Evolutionary conservation across 345 rosid species (phyloP).

Genomic region (Acer yangbiense): DNA sequence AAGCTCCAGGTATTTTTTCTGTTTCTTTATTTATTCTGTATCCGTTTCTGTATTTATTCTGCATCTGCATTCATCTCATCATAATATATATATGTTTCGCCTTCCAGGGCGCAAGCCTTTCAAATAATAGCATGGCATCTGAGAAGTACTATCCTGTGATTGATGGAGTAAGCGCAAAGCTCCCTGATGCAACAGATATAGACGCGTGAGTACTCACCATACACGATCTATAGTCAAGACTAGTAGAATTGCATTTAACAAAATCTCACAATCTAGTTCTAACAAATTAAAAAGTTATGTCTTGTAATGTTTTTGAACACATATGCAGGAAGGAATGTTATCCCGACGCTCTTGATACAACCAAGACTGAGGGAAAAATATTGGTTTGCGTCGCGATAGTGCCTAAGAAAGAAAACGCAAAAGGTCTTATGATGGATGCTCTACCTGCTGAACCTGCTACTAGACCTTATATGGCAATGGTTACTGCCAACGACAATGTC

Average conservation of each 20-base stretch:
- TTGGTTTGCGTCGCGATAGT: constrained; percentile 35
- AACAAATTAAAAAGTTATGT: too few relatives aligned
- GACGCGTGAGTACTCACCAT: constrained; percentile 22
- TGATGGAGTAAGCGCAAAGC: not conserved
- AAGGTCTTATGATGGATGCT: constrained; percentile 6
- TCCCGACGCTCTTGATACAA: too few relatives aligned
- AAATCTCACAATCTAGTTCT: too few relatives aligned
- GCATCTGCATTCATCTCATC: too few relatives aligned
- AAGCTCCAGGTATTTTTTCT: constrained; percentile 45
- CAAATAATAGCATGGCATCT: not conserved
- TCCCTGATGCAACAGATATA: constrained; percentile 5
- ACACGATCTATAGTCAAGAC: too few relatives aligned
- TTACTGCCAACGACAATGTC: constrained; percentile 27
- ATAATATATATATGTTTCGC: not conserved
- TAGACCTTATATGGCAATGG: constrained; percentile 24
- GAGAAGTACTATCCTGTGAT: constrained; percentile 24
- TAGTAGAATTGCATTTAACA: too few relatives aligned
- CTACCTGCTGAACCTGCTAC: constrained; percentile 23
- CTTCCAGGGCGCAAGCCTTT: constrained; percentile 24
- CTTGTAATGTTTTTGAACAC: too few relatives aligned
- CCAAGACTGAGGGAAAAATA: constrained; percentile 29
- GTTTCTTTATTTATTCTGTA: not conserved
- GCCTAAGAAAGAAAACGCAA: constrained; percentile 14
- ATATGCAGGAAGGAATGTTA: too few relatives aligned
- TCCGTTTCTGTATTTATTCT: not conserved